Percentiles rank a stretch among this genome's conserved stretches.
These are phyloP conservation scores for Jatropha multifida DNA, from an alignment of 441 rosid species.

Conservation along the genomic window DNA sequence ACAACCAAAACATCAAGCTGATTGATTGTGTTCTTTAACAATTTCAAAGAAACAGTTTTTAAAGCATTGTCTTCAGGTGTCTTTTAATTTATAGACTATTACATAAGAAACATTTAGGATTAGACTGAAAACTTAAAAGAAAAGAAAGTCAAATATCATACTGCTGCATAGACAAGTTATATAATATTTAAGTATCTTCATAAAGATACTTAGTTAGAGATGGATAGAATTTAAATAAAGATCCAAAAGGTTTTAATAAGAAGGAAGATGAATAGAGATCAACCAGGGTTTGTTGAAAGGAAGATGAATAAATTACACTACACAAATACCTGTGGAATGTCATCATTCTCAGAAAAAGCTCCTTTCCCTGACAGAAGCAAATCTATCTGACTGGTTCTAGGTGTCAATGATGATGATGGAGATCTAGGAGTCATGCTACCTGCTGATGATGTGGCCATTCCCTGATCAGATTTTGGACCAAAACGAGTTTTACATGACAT, in stretches of 20 bases:
- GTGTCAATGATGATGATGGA: conserved; percentile 81
- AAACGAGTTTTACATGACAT: conserved; percentile 96
- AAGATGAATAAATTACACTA: conserved; percentile 12
- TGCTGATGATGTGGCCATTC: conserved; percentile 98
- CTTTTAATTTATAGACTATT: not conserved
- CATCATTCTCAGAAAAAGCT: conserved; percentile 75
- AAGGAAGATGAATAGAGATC: not conserved
- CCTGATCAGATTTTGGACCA: conserved; percentile 93
- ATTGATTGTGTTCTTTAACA: not conserved
- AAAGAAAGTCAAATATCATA: not conserved
- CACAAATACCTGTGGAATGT: conserved; percentile 72
- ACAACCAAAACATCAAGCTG: not conserved
- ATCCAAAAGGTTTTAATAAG: not conserved
- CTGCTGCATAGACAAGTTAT: not conserved
- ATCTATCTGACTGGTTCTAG: conserved; percentile 87
- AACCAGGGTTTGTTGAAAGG: not conserved
- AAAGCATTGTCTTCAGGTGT: not conserved
- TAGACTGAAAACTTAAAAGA: not conserved
- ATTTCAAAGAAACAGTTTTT: not conserved
- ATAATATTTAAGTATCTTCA: not conserved
- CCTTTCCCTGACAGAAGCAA: conserved; percentile 83
- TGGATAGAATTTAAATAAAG: not conserved
- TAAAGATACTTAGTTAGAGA: not conserved
- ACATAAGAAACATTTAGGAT: not conserved
- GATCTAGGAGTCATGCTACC: conserved; percentile 99